Evolutionary conservation across 371 early-diverging fungal species (phyloP), one percentile per base, ranked within the genome.

Genomic region (Amoeboaphelidium occidentale): DNA sequence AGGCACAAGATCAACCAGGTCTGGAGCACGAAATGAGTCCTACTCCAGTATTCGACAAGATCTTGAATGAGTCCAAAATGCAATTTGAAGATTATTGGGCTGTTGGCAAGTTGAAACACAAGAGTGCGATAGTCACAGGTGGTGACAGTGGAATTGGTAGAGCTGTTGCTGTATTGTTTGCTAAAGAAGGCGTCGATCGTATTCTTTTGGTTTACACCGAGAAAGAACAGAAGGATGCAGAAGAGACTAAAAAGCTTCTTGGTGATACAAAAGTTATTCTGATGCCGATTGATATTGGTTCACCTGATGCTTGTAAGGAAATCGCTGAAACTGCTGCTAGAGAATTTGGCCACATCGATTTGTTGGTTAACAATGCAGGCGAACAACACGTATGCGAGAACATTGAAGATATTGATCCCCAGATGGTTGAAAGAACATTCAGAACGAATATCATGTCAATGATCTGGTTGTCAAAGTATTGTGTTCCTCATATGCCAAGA

Each of bases 311-410:
- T 6, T 59, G 57, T n/a, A 52, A 52, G 23, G 27, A 44, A 6
- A 21, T 59, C 17, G 42, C 55, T 2, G 20, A 56, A 2, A 17
- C 17, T 22, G 55, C 53, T n/a, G 43, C 54, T 43, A 25, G 55
- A 0, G 44, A 51, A 10, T 70, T 68, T 65, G 72, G 70, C 25
- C 59, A 61, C 17, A 55, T 75, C 51, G 72, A 74, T 52, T 65
- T 71, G 45, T 54, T 74, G 14, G 70, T 75, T 44, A 75, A 74
- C 54, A 75, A 75, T 50, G 74, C 76, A 43, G 70, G 73, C 22
- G 72, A 70, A 45, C 70, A 73, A 45, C 21, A 57, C 53, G 27
- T 58, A 62, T 2, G 60, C 58, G 47, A 25, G 1, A 17, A 22
- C n/a, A 50, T 57, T 22, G 44, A 24, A 17, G 44, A 61, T 14